Percentiles rank a stretch among this genome's conserved stretches.
These are phyloP conservation scores for Drosera spatulata DNA, from an alignment of 179 eudicot genomes.

Conservation along the genomic window DNA sequence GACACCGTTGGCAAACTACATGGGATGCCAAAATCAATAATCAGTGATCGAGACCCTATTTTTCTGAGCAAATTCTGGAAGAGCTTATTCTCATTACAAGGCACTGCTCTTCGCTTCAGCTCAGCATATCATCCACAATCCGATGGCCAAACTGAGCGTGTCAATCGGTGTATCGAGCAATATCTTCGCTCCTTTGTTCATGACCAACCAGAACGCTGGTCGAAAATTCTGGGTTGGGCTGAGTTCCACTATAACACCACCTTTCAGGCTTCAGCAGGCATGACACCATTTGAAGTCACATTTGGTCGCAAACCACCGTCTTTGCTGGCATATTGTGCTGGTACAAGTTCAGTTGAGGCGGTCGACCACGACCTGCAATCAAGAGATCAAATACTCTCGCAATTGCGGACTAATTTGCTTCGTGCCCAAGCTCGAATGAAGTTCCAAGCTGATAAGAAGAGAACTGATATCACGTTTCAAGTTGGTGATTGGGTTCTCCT, in stretches of 20 bases:
- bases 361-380: no score
- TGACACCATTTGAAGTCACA: background rate
- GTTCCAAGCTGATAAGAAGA: no score
- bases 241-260: constrained; percentile 5
- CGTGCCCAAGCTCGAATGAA: background rate
- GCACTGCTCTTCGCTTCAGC: constrained; percentile 2
- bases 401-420: no score
- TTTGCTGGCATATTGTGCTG: background rate
- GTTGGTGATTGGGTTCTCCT: no score
- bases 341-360: background rate
- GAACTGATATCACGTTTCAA: no score
- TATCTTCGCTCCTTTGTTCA: background rate
- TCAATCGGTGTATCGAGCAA: constrained; percentile 2
- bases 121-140: constrained; percentile 1
- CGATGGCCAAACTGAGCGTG: background rate
- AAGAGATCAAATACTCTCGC: no score
- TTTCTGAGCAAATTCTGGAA: background rate
- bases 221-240: background rate
- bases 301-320: constrained; percentile 8
- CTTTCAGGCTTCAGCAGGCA: background rate
- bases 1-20: constrained; percentile 4
- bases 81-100: constrained; percentile 3
- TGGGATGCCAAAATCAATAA: constrained; percentile 5
- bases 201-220: background rate
- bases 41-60: no score